Evolutionary conservation across 2,329 filamentous ascomycete genomes (phyloP).

Genomic region (Fusarium staphyleae): DNA sequence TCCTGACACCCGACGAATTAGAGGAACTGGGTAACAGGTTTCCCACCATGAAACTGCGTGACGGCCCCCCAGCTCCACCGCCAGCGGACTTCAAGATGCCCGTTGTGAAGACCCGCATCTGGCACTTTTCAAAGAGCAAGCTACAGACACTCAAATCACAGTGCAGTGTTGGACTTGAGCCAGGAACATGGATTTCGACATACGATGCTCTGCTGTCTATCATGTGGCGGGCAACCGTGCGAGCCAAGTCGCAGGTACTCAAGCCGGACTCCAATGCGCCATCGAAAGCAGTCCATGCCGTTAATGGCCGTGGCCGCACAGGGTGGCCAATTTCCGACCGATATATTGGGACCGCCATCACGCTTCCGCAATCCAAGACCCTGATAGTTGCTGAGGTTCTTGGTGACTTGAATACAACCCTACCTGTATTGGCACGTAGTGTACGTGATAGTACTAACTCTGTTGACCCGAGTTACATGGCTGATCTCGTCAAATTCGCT

Average conservation of each 20-base stretch:
- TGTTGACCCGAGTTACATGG: conserved; percentile 2
- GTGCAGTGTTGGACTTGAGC: neutral
- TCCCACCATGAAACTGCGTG: conserved; percentile 9
- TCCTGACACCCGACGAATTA: neutral
- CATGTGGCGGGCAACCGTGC: conserved; percentile 16
- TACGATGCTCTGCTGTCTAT: conserved; percentile 22
- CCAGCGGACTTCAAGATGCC: conserved; percentile 23
- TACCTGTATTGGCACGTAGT: neutral
- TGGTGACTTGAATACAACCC: neutral
- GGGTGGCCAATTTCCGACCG: conserved; percentile 10
- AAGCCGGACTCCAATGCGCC: conserved; percentile 1
- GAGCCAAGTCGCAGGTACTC: conserved; percentile 12
- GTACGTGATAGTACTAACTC: conserved; percentile 14
- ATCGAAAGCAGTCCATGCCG: conserved; percentile 23
- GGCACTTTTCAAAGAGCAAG: conserved; percentile 17
- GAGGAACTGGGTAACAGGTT: conserved; percentile 7
- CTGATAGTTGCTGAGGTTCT: conserved; percentile 10
- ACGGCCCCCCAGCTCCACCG: conserved; percentile 9
- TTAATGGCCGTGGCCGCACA: conserved; percentile 12
- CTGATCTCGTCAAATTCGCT: conserved; percentile 8
- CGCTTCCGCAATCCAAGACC: conserved; percentile 2
- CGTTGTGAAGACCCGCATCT: conserved; percentile 14
- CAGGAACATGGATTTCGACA: conserved; percentile 17
- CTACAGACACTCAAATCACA: conserved; percentile 2
- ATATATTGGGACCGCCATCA: conserved; percentile 12